Evolutionary conservation across 1,284 basidiomycete species (phyloP).

Genomic region (Ustilago shanxiensis): DNA sequence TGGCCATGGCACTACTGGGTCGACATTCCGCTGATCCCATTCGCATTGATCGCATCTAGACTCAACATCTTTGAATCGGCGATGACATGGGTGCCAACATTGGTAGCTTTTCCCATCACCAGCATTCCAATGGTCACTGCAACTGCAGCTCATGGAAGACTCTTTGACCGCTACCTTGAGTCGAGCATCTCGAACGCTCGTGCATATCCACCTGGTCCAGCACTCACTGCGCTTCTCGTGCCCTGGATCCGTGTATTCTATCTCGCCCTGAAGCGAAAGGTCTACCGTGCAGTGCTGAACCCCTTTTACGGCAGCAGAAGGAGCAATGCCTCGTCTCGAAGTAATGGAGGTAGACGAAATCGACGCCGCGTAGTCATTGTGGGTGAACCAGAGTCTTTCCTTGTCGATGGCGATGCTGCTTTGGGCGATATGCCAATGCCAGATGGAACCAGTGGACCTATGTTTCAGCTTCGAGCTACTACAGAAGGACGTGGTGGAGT

Average conservation of each 20-base stretch:
- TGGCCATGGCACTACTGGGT: conserved; percentile 66
- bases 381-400: conserved; percentile 35
- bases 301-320: conserved; percentile 31
- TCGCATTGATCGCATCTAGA: conserved; percentile 59
- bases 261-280: conserved; percentile 52
- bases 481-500: conserved; percentile 1
- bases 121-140: conserved; percentile 30
- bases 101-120: conserved; percentile 55
- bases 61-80: conserved; percentile 59
- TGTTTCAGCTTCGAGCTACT: conserved; percentile 18
- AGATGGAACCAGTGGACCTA: conserved; percentile 27
- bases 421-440: conserved; percentile 13
- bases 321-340: conserved; percentile 5
- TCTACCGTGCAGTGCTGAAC: conserved; percentile 49
- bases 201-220: conserved; percentile 56
- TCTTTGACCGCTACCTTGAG: conserved; percentile 31
- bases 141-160: conserved; percentile 17
- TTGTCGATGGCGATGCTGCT: conserved; percentile 33
- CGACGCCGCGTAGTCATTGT: conserved; percentile 48
- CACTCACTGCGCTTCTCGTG: conserved; percentile 54
- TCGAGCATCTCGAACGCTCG: conserved; percentile 24
- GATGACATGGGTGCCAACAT: conserved; percentile 60
- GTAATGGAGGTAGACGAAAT: conserved; percentile 13
- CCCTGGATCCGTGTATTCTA: conserved; percentile 65
- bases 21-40: conserved; percentile 66